Conservation (phyloP, 352 stramenopile genomes). For the Pythium periplocum region DNA sequence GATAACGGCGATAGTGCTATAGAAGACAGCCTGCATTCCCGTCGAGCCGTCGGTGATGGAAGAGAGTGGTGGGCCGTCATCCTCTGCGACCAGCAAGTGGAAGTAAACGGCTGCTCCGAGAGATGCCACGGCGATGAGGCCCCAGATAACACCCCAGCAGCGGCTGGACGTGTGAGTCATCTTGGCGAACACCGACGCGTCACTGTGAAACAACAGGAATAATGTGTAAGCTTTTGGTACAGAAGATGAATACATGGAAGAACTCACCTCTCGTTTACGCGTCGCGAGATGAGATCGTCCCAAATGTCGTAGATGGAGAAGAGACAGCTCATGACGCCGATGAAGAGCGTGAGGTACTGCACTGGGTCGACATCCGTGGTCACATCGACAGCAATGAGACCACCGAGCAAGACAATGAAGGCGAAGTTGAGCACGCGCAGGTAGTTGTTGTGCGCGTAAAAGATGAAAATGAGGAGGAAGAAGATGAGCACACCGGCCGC, state of each 20-base stretch:
- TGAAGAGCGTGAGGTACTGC: conserved; percentile 83
- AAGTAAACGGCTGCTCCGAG: conserved; percentile 81
- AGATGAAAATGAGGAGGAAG: conserved; percentile 82
- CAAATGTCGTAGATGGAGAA: conserved; percentile 91
- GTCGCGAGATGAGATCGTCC: conserved; percentile 87
- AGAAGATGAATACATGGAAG: no score
- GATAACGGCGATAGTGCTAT: conserved; percentile 36
- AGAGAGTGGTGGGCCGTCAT: conserved; percentile 36
- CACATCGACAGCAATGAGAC: conserved; percentile 68
- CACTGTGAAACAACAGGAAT: conserved; percentile 20
- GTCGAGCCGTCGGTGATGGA: conserved; percentile 50
- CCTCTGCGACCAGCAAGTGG: conserved; percentile 67
- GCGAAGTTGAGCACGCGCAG: conserved; percentile 74
- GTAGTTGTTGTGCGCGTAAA: conserved; percentile 86
- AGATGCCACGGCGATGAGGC: conserved; percentile 65
- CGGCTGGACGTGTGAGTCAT: conserved; percentile 88
- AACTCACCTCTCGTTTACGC: conserved; percentile 69
- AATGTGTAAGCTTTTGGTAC: no score
- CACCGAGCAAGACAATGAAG: conserved; percentile 82
- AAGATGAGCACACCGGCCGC: conserved; percentile 82
- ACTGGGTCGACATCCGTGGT: conserved; percentile 56
- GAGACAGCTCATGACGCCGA: conserved; percentile 89
- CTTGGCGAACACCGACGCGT: conserved; percentile 86
- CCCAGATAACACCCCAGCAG: conserved; percentile 89
- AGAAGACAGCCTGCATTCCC: conserved; percentile 57